Percentiles rank a stretch among this genome's conserved stretches.
These are phyloP conservation scores for Quercus dentata DNA, from an alignment of 306 rosid species.

Conservation along the genomic window DNA sequence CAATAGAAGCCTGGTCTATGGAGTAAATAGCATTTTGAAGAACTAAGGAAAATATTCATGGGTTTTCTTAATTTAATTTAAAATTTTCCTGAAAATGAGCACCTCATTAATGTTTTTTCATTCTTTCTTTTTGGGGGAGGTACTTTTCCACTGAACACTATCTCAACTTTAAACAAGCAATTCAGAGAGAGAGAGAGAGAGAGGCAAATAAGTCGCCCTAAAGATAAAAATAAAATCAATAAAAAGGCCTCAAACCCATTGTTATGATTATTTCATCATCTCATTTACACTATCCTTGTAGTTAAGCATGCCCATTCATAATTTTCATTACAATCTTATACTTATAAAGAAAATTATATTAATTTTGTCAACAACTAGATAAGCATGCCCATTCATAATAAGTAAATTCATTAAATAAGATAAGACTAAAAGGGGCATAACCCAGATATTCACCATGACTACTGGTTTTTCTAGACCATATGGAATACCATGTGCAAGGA, in stretches of 20 bases:
- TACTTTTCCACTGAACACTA: background rate
- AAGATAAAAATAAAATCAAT: background rate
- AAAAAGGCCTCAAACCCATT: background rate
- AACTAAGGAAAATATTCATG: background rate
- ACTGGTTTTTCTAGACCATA: background rate
- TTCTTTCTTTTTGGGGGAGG: no score
- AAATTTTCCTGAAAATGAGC: no score
- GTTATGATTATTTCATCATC: background rate
- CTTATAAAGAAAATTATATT: background rate
- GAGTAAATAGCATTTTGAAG: background rate
- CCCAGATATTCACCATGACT: background rate
- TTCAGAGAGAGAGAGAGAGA: background rate
- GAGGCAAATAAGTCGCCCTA: background rate
- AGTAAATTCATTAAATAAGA: background rate
- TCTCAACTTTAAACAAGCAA: background rate
- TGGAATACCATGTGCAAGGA: background rate
- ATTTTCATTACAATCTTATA: background rate
- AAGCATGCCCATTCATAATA: background rate
- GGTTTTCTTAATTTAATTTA: background rate
- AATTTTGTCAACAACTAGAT: background rate
- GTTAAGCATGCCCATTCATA: background rate
- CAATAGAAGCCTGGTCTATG: background rate
- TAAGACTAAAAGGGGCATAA: background rate
- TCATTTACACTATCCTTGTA: background rate
- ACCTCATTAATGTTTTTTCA: no score